Percentiles rank a stretch among this genome's conserved stretches.
Evolutionary conservation across 1,139 yeast genomes (phyloP).

Genomic region (Zygosaccharomyces sapae): DNA sequence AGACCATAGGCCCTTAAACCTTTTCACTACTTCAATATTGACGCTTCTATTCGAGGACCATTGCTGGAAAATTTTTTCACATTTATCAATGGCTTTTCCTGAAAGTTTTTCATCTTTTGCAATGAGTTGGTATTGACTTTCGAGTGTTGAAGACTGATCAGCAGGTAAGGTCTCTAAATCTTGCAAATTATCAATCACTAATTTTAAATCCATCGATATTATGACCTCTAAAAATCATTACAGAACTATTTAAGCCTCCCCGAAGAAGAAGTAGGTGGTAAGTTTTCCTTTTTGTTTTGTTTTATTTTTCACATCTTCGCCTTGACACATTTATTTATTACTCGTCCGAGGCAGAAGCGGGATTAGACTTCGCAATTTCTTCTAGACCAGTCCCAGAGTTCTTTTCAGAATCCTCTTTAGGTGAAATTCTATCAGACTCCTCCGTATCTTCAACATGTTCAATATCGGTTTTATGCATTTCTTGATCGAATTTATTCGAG

Average conservation of each 20-base stretch:
- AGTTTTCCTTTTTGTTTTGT: not conserved
- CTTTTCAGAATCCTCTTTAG: not conserved
- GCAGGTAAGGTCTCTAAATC: not conserved
- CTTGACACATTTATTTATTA: not conserved
- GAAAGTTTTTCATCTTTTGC: constrained; percentile 7
- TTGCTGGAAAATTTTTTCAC: constrained; percentile 10
- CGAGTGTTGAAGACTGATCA: not conserved
- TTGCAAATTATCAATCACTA: not conserved
- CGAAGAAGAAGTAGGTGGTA: not conserved
- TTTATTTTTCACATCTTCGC: not conserved
- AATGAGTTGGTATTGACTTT: constrained; percentile 4
- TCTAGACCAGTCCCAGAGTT: not conserved
- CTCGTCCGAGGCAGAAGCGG: not conserved
- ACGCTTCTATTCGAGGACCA: constrained; percentile 8
- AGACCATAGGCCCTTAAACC: constrained; percentile 16
- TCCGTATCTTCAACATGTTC: constrained; percentile 9
- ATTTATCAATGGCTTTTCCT: constrained; percentile 7
- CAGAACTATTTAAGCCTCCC: not conserved
- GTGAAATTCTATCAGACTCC: not conserved
- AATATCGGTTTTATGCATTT: not conserved
- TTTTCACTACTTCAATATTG: constrained; percentile 7
- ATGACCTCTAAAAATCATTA: not conserved
- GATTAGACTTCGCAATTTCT: not conserved
- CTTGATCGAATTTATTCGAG: constrained; percentile 5
- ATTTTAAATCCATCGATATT: not conserved